Conservation (phyloP, 1,139 yeast species). For the Candida sp. region DNA sequence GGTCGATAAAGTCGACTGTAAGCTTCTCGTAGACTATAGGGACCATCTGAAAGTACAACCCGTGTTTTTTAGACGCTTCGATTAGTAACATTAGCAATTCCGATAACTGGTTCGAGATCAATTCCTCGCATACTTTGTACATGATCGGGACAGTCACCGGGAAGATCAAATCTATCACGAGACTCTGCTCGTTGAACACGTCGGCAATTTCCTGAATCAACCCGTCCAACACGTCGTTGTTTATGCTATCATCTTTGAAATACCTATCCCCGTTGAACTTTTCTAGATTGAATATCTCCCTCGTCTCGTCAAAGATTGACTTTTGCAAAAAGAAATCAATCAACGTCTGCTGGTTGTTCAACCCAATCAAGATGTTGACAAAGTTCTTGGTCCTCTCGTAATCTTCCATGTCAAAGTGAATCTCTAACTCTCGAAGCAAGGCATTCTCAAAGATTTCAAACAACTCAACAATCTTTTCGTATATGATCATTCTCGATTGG, state of each 20-base stretch:
- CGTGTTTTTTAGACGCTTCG: constrained; percentile 30
- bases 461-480: constrained; percentile 57
- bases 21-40: constrained; percentile 38
- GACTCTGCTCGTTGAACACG: constrained; percentile 40
- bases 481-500: constrained; percentile 34
- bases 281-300: constrained; percentile 35
- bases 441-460: constrained; percentile 79
- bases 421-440: constrained; percentile 70
- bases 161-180: constrained; percentile 42
- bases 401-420: constrained; percentile 57
- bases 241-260: constrained; percentile 19
- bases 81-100: constrained; percentile 37
- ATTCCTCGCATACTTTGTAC: constrained; percentile 52
- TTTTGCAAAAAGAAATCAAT: constrained; percentile 52
- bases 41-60: constrained; percentile 30
- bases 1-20: constrained; percentile 25
- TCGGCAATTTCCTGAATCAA: constrained; percentile 30
- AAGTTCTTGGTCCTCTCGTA: constrained; percentile 37
- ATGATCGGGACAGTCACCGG: constrained; percentile 49
- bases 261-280: constrained; percentile 23
- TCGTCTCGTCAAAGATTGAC: constrained; percentile 42
- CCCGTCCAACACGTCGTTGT: constrained; percentile 23
- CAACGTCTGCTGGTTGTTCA: constrained; percentile 44
- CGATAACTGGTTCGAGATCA: constrained; percentile 43
- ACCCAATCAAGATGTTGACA: constrained; percentile 37